Percentiles rank a stretch among this genome's conserved stretches.
Conservation (phyloP, 768 basidiomycete species). For the Kwoniella sp. region DNA sequence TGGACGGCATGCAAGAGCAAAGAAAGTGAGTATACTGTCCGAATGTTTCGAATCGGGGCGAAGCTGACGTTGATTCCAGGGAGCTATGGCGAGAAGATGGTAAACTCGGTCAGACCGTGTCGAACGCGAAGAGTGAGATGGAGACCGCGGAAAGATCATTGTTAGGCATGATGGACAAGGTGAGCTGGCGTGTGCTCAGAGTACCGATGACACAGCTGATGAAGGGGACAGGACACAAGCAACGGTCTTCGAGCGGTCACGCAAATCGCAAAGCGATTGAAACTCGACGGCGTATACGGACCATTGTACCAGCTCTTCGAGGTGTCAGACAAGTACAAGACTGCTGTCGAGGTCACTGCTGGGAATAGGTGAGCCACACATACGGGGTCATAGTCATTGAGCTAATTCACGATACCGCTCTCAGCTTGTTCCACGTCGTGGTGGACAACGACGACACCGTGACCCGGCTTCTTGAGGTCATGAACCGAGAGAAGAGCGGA, state of each 20-base stretch:
- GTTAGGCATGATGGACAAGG: constrained; percentile 95
- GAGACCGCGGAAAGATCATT: constrained; percentile 76
- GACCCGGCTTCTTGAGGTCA: constrained; percentile 82
- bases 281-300: constrained; percentile 83
- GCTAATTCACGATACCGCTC: constrained; percentile 7
- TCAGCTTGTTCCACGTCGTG: constrained; percentile 92
- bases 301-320: constrained; percentile 93
- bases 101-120: constrained; percentile 75
- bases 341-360: constrained; percentile 89
- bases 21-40: constrained; percentile 63
- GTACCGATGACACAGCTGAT: background rate
- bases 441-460: constrained; percentile 97
- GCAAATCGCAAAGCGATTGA: constrained; percentile 73
- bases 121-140: constrained; percentile 77
- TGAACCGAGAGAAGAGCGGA: constrained; percentile 90
- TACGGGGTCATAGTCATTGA: background rate
- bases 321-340: constrained; percentile 87
- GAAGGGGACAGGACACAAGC: constrained; percentile 73
- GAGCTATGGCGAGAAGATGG: constrained; percentile 95
- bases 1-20: constrained; percentile 71
- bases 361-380: constrained; percentile 73
- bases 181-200: constrained; percentile 52
- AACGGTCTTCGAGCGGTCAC: constrained; percentile 84
- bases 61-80: constrained; percentile 41
- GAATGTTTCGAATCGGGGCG: background rate